Evolutionary conservation across 768 basidiomycete species (phyloP), one percentile per base, ranked within the genome.

Genomic region (Amanita jacksonii): DNA sequence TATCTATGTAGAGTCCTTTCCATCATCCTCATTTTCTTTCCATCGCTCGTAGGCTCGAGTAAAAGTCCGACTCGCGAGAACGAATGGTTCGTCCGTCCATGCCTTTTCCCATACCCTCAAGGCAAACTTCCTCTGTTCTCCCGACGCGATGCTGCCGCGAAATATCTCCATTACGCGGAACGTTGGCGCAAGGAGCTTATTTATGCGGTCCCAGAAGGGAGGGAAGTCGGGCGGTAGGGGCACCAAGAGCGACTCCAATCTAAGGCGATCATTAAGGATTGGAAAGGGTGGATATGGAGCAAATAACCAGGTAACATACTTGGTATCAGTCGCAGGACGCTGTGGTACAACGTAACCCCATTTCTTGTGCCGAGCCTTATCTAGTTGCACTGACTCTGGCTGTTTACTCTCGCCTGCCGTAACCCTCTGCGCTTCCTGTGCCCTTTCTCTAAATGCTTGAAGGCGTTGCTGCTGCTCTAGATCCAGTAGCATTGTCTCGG

Each of bases 61-160:
- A 33, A 67, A 62, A 9, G 70, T 66, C 38, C 65, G 62, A 40
- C 62, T 62, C 2, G 68, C 72, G 15, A 75, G 62, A 31, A 67
- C 54, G 43, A 67, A 75, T 0, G 85, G 85, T 42, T 85, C 79
- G 9, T 68, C 66, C 1, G 76, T 73, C 61, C 64, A 68, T 13
- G 80, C 74, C 55, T 81, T 85, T 54, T 81, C 76, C 73, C 75
- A 77, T 12, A 79, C 59, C 3, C 76, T 74, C 23, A 52, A 52
- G 2, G 72, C 77, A 54, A 87, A 75, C 51, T 76, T 62, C 38
- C 55, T 65, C 48, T 81, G 76, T 46, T 74, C 72, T 8, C 84
- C 83, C 1, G 73, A 74, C 12, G 63, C 55, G 12, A 83, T 48
- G 46, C 72, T 82, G 30, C 74, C 70, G 24, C 59, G 70, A 18